Evolutionary conservation across 805 yeast genomes (phyloP), one percentile per base, ranked within the genome.

Genomic region (Metschnikowia shivogae): DNA sequence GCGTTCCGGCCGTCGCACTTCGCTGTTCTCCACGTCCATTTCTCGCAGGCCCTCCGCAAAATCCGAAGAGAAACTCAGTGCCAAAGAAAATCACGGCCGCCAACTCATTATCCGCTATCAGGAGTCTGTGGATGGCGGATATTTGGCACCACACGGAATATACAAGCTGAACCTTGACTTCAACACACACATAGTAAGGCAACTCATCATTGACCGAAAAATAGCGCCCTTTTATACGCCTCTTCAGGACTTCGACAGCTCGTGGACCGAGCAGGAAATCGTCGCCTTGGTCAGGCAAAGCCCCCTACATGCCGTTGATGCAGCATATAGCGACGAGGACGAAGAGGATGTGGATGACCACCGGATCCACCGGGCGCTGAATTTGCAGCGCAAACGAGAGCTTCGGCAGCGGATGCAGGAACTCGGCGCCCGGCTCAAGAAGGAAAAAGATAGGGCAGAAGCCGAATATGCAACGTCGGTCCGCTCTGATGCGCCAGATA

Each of bases 41-140:
- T 44, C 48, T 14, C 42, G 42, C 38, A 47, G 39, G 28, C 28
- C 36, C 12, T 35, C 46, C 4, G 33, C 41, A 30, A 46, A 49
- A 31, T 14, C 46, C n/a, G 77, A 68, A 39, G 90, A 85, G 32
- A 79, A 77, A 57, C 82, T 46, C 28, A 77, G 47, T 61, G 59
- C 41, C 61, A 62, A 41, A 44, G 86, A 81, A 49, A 63, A 65
- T 13, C 88, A 81, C 54, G 78, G 77, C 43, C 55, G 67, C 49
- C 75, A 80, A 20, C 66, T 86, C 43, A 67, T 86, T 19, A 88
- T 86, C 2, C 70, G 75, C 49, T 76, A 64, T 55, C 72, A 72
- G 33, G 95, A 88, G 58, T 79, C 72, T 50, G 96, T 92, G 12
- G 98, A 93, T 65, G 99, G 99, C 14, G 99, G 99, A 1, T 89